Conservation (phyloP, 352 stramenopile species). For the Thalassiosira livingstoniorum region DNA sequence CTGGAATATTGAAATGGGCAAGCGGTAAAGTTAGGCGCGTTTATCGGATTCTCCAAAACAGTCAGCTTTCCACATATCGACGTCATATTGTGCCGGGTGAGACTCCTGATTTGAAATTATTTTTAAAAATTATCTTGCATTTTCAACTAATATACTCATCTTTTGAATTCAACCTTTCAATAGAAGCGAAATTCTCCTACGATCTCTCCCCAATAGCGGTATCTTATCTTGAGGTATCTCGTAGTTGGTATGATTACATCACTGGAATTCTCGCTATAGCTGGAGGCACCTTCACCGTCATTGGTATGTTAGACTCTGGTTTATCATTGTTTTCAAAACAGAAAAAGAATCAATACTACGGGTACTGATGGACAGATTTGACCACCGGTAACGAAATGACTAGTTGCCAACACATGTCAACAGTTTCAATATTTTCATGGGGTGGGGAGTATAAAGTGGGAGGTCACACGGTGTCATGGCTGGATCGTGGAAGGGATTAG, state of each 20-base stretch:
- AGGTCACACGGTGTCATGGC: too few species aligned
- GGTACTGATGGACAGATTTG: too few species aligned
- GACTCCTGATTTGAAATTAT: background rate
- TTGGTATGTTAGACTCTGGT: slow-evolving; percentile 75
- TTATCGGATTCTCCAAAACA: slow-evolving; percentile 81
- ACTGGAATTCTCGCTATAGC: slow-evolving; percentile 95
- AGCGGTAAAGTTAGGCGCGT: slow-evolving; percentile 18
- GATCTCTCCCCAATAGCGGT: slow-evolving; percentile 85
- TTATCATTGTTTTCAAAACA: slow-evolving; percentile 42
- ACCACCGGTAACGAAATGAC: too few species aligned
- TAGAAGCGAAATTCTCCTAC: slow-evolving; percentile 87
- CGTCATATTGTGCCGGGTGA: slow-evolving; percentile 71
- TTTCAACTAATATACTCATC: slow-evolving; percentile 1
- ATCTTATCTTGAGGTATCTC: slow-evolving; percentile 57
- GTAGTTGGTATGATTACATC: slow-evolving; percentile 90
- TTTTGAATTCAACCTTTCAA: background rate
- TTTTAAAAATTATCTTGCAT: background rate
- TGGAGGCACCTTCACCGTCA: slow-evolving; percentile 92
- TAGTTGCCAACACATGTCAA: too few species aligned
- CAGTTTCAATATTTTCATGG: too few species aligned
- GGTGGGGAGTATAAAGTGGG: too few species aligned
- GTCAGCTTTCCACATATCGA: slow-evolving; percentile 78
- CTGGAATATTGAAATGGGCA: slow-evolving; percentile 11
- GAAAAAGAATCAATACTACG: slow-evolving; percentile 34
- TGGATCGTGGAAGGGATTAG: too few species aligned